Base-by-base conservation (phyloP, 306 rosid species). In the Carpinus viminea region DNA sequence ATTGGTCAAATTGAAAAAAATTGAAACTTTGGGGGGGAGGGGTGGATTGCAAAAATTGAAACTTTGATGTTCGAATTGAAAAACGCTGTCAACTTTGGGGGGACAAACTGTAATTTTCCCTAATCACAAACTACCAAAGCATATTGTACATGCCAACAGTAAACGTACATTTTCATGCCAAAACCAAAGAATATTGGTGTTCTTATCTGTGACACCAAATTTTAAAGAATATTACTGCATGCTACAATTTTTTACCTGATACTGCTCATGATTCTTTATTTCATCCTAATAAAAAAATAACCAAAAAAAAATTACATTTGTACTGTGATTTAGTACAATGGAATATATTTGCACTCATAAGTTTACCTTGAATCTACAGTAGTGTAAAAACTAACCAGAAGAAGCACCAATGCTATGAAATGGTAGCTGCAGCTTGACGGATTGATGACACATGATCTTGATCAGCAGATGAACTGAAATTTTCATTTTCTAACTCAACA, bases 401-500 rank as follows among this genome's bases (percentile, higher is more conserved):
- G 75, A 15, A 18, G 11, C 54, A 28, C 12, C 13, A 77, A 28
- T 54, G 72, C 85, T 83, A 88, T 55, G 82, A 74, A 72, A 46
- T 26, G 70, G 78, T 31, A 18, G 56, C 80, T 59, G 84, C 75
- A 81, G 81, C 78, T 52, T 79, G 79, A 38, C 73, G 15, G 74
- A 57, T 78, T 24, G 83, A 70, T 68, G 82, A 55, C 74, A 66
- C 34, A 45, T 12, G 75, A 45, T 80, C 83, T 61, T 81, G 86
- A 68, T 53, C 74, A 5, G 26, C 66, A 45, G 51, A 68, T 46
- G 76, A n/a, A 71, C 24, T 50, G 26, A 34, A 1, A 46, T 79
- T 76, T 78, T 88, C 88, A 31, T 41, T 74, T 66, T 90, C 92
- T 85, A 85, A 76, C 83, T 85, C 92, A 18, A 84, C 80, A 11